These are phyloP conservation scores for Penicillium brevicompactum DNA, from an alignment of 2,329 filamentous ascomycete genomes.

Conservation along the genomic window DNA sequence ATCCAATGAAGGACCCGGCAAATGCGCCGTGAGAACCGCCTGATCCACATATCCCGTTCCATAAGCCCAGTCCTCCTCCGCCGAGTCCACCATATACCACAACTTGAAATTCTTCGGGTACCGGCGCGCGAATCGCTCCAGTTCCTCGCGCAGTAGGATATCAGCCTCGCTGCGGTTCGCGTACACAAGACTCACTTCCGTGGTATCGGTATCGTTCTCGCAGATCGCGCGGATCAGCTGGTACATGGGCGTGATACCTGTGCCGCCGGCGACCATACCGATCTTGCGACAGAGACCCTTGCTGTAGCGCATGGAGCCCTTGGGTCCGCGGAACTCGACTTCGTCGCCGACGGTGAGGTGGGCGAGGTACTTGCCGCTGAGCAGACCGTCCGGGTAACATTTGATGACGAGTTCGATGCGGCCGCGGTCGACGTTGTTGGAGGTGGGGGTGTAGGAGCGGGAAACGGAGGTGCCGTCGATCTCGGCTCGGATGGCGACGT, in stretches of 20 bases:
- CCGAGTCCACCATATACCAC: constrained; percentile 57
- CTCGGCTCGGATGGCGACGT: constrained; percentile 54
- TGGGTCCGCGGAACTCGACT: constrained; percentile 40
- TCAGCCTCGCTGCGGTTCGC: constrained; percentile 62
- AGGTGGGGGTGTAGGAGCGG: constrained; percentile 56
- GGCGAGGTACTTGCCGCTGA: constrained; percentile 33
- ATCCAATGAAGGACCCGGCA: constrained; percentile 51
- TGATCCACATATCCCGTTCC: constrained; percentile 56
- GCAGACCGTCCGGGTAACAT: constrained; percentile 35
- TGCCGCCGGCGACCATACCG: constrained; percentile 44
- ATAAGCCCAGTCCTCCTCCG: constrained; percentile 51
- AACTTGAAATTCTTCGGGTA: constrained; percentile 59
- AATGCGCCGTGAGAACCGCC: constrained; percentile 51
- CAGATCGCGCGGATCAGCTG: constrained; percentile 66
- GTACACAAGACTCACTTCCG: constrained; percentile 60
- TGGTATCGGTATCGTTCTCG: constrained; percentile 61
- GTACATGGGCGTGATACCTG: constrained; percentile 57
- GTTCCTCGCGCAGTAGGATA: constrained; percentile 59
- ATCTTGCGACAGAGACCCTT: constrained; percentile 34
- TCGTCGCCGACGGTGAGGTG: constrained; percentile 34
- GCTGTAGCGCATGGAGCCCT: constrained; percentile 38
- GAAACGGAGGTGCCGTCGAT: constrained; percentile 50
- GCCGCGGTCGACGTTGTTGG: constrained; percentile 35
- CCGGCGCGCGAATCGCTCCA: constrained; percentile 55
- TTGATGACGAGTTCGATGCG: constrained; percentile 36